These are phyloP conservation scores for Myxozyma nipponensis DNA, from an alignment of 805 yeast genomes.

Conservation along the genomic window DNA sequence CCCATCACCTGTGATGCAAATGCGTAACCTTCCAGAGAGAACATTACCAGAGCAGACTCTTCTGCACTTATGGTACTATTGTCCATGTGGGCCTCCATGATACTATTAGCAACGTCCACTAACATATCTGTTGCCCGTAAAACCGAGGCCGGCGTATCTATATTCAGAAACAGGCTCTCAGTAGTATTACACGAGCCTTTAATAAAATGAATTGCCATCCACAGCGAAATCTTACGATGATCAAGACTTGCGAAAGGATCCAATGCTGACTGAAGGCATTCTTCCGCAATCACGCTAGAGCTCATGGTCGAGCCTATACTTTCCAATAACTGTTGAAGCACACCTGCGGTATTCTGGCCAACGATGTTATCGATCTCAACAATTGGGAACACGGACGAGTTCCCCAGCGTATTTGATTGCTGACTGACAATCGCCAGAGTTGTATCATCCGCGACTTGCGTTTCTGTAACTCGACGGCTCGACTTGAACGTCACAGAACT, in stretches of 20 bases:
- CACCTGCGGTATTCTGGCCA: slow-evolving; percentile 7
- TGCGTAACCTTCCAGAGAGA: slow-evolving; percentile 29
- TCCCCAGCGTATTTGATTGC: background rate
- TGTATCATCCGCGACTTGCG: background rate
- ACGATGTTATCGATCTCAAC: slow-evolving; percentile 7
- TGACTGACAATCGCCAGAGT: background rate
- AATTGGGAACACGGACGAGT: slow-evolving; percentile 8
- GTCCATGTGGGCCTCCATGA: slow-evolving; percentile 11
- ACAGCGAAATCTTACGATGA: slow-evolving; percentile 8
- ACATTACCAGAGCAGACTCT: slow-evolving; percentile 14
- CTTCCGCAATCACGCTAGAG: slow-evolving; percentile 6
- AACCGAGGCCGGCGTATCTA: background rate
- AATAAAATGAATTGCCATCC: slow-evolving; percentile 19
- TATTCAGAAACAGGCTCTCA: background rate
- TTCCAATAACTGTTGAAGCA: slow-evolving; percentile 8
- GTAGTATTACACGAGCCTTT: slow-evolving; percentile 6
- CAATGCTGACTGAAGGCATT: slow-evolving; percentile 11
- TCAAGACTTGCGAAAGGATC: slow-evolving; percentile 2
- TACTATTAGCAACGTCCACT: slow-evolving; percentile 4
- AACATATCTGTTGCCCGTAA: background rate
- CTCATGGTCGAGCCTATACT: slow-evolving; percentile 11
- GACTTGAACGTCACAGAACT: slow-evolving; percentile 2
- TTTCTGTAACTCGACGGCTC: background rate
- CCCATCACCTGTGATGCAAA: slow-evolving; percentile 31
- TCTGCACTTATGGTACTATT: slow-evolving; percentile 12